These are phyloP conservation scores for Microstroma glucosiphilum DNA, from an alignment of 1,284 basidiomycete genomes.

Conservation along the genomic window DNA sequence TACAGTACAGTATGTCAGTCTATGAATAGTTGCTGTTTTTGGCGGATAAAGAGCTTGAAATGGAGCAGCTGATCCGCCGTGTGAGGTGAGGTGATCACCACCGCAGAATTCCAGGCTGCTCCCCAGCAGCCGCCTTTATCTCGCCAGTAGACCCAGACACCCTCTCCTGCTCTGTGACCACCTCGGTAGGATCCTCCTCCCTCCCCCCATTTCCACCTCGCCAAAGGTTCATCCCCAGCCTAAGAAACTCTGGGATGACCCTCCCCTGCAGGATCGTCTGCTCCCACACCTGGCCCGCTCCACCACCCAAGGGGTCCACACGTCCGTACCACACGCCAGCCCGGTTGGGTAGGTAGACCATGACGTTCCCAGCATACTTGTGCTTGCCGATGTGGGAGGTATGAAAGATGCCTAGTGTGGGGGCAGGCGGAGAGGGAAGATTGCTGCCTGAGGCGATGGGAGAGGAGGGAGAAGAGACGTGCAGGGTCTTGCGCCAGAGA, in stretches of 20 bases:
- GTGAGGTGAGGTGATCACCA: background rate
- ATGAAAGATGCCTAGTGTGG: constrained; percentile 67
- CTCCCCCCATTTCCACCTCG: background rate
- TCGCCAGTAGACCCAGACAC: background rate
- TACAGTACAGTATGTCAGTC: no score
- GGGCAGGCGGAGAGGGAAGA: background rate
- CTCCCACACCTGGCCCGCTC: background rate
- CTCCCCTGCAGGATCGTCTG: constrained; percentile 1
- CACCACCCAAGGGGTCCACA: constrained; percentile 52
- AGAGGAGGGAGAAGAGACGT: background rate
- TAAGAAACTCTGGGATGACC: background rate
- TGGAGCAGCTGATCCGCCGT: no score
- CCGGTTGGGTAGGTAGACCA: constrained; percentile 79
- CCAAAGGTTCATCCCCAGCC: constrained; percentile 1
- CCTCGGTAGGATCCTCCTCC: background rate
- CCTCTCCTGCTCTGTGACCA: background rate
- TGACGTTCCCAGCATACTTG: constrained; percentile 81
- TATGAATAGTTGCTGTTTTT: no score
- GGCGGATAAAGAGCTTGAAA: no score
- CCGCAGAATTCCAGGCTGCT: background rate
- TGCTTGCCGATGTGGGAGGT: constrained; percentile 86
- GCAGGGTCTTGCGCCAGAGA: background rate
- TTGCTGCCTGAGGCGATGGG: background rate
- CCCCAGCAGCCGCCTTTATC: background rate
- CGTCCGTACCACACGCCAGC: constrained; percentile 86